These are phyloP conservation scores for Prunus armeniaca DNA, from an alignment of 306 rosid species.

Conservation along the genomic window DNA sequence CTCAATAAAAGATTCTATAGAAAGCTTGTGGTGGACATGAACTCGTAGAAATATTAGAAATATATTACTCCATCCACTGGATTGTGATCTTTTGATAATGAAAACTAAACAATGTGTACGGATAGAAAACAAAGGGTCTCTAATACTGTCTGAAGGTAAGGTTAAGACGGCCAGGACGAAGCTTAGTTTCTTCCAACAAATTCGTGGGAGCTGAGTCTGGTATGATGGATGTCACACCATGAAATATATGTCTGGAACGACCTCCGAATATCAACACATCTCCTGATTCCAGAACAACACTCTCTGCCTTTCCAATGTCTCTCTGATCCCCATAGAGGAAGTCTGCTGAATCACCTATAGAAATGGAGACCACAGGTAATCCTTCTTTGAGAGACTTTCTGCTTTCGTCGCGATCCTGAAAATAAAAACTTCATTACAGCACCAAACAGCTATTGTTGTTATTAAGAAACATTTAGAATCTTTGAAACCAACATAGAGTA, in stretches of 20 bases:
- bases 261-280: constrained; percentile 77
- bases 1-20: not conserved
- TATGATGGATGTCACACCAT: constrained; percentile 58
- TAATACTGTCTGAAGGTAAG: constrained; percentile 59
- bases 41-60: not conserved
- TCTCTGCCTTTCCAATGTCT: constrained; percentile 42
- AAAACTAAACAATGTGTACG: not conserved
- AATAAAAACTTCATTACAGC: not conserved
- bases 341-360: constrained; percentile 73
- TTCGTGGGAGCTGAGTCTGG: constrained; percentile 52
- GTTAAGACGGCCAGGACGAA: constrained; percentile 64
- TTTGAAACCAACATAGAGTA: not conserved
- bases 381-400: constrained; percentile 39
- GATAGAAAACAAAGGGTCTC: not conserved
- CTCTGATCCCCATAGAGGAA: constrained; percentile 60
- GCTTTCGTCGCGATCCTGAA: constrained; percentile 73
- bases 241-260: constrained; percentile 53
- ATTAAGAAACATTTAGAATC: not conserved
- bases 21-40: not conserved
- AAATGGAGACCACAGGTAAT: constrained; percentile 68
- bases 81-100: not conserved
- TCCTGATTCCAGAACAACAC: constrained; percentile 56
- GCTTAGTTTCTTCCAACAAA: constrained; percentile 32
- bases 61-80: not conserved
- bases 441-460: not conserved